phyloP scores from a whole-genome alignment of 495 filamentous ascomycete species.

The Neurospora cerealis region DNA sequence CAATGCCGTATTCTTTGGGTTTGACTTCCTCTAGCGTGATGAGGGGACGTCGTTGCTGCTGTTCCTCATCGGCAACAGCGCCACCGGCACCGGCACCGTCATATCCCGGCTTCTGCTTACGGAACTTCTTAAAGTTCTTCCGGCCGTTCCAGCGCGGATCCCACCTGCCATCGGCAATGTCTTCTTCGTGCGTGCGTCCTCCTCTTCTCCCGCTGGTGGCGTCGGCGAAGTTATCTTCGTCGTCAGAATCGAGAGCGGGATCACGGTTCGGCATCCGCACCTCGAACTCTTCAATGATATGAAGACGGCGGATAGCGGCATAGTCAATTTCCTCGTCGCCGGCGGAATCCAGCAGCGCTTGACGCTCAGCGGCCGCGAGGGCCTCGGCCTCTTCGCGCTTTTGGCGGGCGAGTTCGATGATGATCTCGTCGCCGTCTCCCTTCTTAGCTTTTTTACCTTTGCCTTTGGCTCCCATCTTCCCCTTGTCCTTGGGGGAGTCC shows the following conservation, averaged over 20 bases:
- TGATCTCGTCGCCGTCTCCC: slow-evolving; percentile 44
- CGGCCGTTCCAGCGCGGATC: slow-evolving; percentile 88
- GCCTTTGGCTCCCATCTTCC: slow-evolving; percentile 16
- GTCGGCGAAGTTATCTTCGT: background rate
- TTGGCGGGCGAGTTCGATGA: slow-evolving; percentile 57
- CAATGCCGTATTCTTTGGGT: slow-evolving; percentile 71
- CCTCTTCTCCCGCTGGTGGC: background rate
- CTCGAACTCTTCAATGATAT: slow-evolving; percentile 74
- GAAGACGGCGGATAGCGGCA: slow-evolving; percentile 60
- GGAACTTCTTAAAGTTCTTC: slow-evolving; percentile 94
- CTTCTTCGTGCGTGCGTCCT: slow-evolving; percentile 33
- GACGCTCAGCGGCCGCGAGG: slow-evolving; percentile 47
- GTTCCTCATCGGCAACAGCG: background rate
- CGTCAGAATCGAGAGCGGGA: background rate
- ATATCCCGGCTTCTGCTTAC: slow-evolving; percentile 37
- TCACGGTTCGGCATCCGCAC: slow-evolving; percentile 29
- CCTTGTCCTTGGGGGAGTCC: slow-evolving; percentile 4
- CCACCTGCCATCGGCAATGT: slow-evolving; percentile 57
- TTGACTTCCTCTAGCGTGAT: slow-evolving; percentile 72
- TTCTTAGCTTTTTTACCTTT: slow-evolving; percentile 38
- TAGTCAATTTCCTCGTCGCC: slow-evolving; percentile 53
- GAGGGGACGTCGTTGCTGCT: slow-evolving; percentile 34
- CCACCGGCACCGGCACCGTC: slow-evolving; percentile 16
- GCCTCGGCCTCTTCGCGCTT: slow-evolving; percentile 62
- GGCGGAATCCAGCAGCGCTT: slow-evolving; percentile 28